A percentile compares a stretch with the other conserved stretches of the same genome.
Evolutionary conservation across 306 rosid genomes (phyloP).

Genomic region (Arachis hypogaea): DNA sequence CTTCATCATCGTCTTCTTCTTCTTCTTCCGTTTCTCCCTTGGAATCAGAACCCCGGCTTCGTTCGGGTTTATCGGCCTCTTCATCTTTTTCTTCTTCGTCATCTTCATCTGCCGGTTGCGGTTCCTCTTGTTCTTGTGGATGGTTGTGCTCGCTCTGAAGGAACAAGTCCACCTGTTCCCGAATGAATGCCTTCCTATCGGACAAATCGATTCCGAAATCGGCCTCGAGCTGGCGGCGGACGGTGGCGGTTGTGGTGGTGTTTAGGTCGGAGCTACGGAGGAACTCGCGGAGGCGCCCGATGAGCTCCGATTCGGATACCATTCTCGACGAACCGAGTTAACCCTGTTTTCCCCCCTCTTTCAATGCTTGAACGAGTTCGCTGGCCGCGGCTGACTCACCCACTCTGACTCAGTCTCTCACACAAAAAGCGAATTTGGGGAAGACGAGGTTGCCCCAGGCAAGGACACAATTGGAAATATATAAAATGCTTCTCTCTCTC

Average conservation of each 20-base stretch:
- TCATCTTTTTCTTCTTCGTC: conserved; percentile 14
- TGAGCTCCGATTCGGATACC: conserved; percentile 83
- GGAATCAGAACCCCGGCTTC: conserved; percentile 43
- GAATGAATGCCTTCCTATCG: conserved; percentile 63
- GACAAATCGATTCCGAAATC: conserved; percentile 76
- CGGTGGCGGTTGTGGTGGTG: conserved; percentile 68
- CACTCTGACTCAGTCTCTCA: conserved; percentile 30
- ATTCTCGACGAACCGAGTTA: conserved; percentile 29
- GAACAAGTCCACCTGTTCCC: conserved; percentile 78
- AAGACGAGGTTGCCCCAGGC: background rate
- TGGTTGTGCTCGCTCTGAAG: conserved; percentile 53
- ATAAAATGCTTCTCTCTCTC: conserved; percentile 27
- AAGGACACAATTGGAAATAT: conserved; percentile 41
- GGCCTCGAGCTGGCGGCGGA: conserved; percentile 71
- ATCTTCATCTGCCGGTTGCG: conserved; percentile 30
- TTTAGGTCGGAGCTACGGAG: conserved; percentile 73
- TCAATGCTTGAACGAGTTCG: background rate
- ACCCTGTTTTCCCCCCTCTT: background rate
- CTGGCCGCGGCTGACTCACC: conserved; percentile 31
- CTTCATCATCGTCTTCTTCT: background rate
- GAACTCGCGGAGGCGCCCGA: conserved; percentile 73
- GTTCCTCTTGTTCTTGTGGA: conserved; percentile 7
- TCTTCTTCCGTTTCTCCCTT: conserved; percentile 34
- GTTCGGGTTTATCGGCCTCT: conserved; percentile 37
- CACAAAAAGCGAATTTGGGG: background rate